Conservation (phyloP, 2,329 filamentous ascomycete genomes). For the Hawksworthiomyces lignivorus region DNA sequence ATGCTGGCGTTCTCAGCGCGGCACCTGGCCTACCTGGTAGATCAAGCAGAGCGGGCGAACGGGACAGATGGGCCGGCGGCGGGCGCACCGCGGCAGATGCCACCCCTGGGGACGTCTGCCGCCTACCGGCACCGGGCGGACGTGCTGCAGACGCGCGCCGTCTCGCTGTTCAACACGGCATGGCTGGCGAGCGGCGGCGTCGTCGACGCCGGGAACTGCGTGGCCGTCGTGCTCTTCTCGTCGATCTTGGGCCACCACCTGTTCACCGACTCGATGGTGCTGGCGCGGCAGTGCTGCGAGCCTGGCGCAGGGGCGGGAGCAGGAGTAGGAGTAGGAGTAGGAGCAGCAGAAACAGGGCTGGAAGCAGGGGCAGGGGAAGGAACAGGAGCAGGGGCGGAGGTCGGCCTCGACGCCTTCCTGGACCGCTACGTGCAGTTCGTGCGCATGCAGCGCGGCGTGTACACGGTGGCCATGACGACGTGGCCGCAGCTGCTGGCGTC, state of each 20-base stretch:
- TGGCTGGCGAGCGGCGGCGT: slow-evolving; percentile 14
- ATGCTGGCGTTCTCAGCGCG: slow-evolving; percentile 29
- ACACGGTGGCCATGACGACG: slow-evolving; percentile 15
- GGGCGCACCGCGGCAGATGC: too few species aligned
- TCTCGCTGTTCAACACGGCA: slow-evolving; percentile 22
- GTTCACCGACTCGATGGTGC: slow-evolving; percentile 27
- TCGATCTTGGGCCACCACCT: slow-evolving; percentile 26
- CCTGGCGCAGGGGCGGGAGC: too few species aligned
- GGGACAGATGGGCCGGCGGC: too few species aligned
- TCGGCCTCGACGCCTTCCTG: slow-evolving; percentile 21
- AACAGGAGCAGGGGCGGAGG: slow-evolving; percentile 13
- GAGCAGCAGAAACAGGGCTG: too few species aligned
- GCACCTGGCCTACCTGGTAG: slow-evolving; percentile 24
- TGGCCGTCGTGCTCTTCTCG: slow-evolving; percentile 26
- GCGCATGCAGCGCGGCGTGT: slow-evolving; percentile 18
- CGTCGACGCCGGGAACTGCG: slow-evolving; percentile 23
- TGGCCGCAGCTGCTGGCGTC: slow-evolving; percentile 22
- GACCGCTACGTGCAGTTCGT: slow-evolving; percentile 23
- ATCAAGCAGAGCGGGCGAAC: slow-evolving; percentile 18
- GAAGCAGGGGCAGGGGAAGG: too few species aligned
- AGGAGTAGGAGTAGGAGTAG: too few species aligned
- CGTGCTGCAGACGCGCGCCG: slow-evolving; percentile 25
- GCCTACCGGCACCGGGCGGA: slow-evolving; percentile 20
- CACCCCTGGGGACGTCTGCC: too few species aligned
- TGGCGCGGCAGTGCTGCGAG: too few species aligned